Percentiles rank a stretch among this genome's conserved stretches.
Evolutionary conservation across 164 flowering plant genomes (phyloP).

Genomic region (Santalum album): DNA sequence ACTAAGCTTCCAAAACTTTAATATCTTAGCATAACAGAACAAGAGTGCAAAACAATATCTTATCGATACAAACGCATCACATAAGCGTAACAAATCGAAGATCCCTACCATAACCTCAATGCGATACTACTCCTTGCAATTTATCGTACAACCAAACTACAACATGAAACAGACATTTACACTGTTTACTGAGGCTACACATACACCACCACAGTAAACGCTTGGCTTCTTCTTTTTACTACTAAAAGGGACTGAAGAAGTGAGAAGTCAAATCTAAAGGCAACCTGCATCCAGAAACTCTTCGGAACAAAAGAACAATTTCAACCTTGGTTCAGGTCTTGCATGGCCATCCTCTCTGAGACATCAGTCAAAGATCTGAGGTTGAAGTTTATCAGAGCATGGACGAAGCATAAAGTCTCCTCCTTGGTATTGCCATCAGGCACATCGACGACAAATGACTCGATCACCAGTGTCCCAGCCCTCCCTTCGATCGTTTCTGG

Average conservation of each 20-base stretch:
- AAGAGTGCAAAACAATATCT: no score
- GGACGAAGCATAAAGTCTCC: slow-evolving; percentile 53
- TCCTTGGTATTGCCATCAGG: slow-evolving; percentile 60
- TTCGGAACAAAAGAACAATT: no score
- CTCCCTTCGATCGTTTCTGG: slow-evolving; percentile 48
- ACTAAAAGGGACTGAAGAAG: neutral
- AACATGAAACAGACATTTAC: slow-evolving; percentile 11
- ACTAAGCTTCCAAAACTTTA: no score
- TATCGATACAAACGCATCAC: no score
- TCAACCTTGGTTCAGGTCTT: slow-evolving; percentile 3
- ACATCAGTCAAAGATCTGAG: slow-evolving; percentile 53
- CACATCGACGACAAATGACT: slow-evolving; percentile 61
- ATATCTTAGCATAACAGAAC: no score
- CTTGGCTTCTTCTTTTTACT: neutral
- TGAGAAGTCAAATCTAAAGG: neutral
- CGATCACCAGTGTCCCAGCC: slow-evolving; percentile 49
- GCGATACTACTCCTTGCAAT: no score
- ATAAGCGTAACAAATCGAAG: no score
- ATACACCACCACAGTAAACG: slow-evolving; percentile 5
- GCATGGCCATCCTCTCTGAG: slow-evolving; percentile 59
- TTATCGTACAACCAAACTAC: no score
- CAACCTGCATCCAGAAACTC: slow-evolving; percentile 14
- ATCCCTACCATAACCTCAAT: no score
- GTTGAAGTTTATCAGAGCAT: slow-evolving; percentile 48
- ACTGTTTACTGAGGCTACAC: slow-evolving; percentile 2